phyloP scores from a whole-genome alignment of 805 yeast species.

The Suhomyces kilbournensis region DNA sequence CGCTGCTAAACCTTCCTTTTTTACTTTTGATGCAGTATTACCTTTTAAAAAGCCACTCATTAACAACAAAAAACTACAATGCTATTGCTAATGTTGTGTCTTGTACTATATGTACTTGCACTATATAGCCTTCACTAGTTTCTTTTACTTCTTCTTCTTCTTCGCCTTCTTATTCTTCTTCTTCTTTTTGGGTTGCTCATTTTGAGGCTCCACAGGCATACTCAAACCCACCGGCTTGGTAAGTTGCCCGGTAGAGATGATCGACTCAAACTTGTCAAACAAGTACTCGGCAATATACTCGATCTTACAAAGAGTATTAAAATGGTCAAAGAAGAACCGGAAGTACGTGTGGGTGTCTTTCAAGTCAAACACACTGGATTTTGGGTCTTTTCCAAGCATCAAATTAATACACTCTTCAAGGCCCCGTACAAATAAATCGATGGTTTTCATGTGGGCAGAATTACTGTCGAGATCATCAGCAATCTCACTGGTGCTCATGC shows the following conservation, averaged over 20 bases:
- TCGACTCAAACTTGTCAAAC: slow-evolving; percentile 23
- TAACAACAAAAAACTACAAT: too few species aligned
- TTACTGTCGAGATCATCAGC: slow-evolving; percentile 16
- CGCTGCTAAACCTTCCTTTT: too few species aligned
- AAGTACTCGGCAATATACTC: slow-evolving; percentile 27
- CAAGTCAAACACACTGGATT: slow-evolving; percentile 5
- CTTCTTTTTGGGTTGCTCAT: slow-evolving; percentile 23
- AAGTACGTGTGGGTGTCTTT: slow-evolving; percentile 18
- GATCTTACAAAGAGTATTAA: slow-evolving; percentile 31
- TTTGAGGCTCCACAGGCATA: slow-evolving; percentile 22
- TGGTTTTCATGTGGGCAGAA: slow-evolving; percentile 8
- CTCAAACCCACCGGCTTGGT: not conserved
- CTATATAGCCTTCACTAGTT: too few species aligned
- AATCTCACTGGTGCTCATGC: slow-evolving; percentile 13
- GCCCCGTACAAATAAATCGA: slow-evolving; percentile 10
- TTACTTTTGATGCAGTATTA: too few species aligned
- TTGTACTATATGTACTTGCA: too few species aligned
- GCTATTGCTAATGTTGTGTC: too few species aligned
- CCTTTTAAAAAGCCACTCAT: too few species aligned
- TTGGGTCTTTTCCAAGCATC: not conserved
- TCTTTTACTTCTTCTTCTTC: slow-evolving; percentile 27
- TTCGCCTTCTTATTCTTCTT: slow-evolving; percentile 20
- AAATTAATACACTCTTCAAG: slow-evolving; percentile 9
- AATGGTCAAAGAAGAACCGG: slow-evolving; percentile 23
- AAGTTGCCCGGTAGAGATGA: slow-evolving; percentile 3